Percentiles rank a stretch among this genome's conserved stretches.
phyloP scores from a whole-genome alignment of 2,329 filamentous ascomycete genomes.

The Eutypella sp. region DNA sequence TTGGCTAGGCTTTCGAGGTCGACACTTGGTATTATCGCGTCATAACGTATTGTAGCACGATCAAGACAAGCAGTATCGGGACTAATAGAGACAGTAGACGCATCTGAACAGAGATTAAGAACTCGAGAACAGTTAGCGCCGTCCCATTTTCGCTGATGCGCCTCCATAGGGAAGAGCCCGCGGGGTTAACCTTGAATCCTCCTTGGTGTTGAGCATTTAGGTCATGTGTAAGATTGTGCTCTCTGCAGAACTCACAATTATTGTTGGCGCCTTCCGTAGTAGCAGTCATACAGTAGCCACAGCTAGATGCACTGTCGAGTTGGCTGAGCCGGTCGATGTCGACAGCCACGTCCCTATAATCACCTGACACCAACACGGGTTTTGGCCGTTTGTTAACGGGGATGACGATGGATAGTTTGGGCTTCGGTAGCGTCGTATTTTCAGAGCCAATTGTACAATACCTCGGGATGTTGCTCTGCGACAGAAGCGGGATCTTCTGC shows the following conservation, averaged over 20 bases:
- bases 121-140: constrained; percentile 9
- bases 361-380: neutral
- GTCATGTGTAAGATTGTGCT: constrained; percentile 11
- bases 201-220: neutral
- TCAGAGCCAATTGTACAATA: constrained; percentile 11
- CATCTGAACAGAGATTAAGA: constrained; percentile 13
- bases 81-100: constrained; percentile 14
- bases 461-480: neutral
- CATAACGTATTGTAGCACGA: constrained; percentile 9
- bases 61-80: constrained; percentile 10
- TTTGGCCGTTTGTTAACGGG: neutral
- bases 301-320: neutral
- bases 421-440: neutral
- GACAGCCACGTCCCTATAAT: constrained; percentile 4
- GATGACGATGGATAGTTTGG: constrained; percentile 7
- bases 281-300: constrained; percentile 4
- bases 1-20: too few species aligned
- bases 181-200: neutral
- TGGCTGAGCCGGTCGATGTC: constrained; percentile 5
- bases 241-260: constrained; percentile 12
- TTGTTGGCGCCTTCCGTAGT: neutral
- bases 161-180: constrained; percentile 4
- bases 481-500: constrained; percentile 9
- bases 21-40: neutral
- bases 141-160: constrained; percentile 7